These are phyloP conservation scores for Cryphonectria naterciae DNA, from an alignment of 2,329 filamentous ascomycete species.

Conservation along the genomic window DNA sequence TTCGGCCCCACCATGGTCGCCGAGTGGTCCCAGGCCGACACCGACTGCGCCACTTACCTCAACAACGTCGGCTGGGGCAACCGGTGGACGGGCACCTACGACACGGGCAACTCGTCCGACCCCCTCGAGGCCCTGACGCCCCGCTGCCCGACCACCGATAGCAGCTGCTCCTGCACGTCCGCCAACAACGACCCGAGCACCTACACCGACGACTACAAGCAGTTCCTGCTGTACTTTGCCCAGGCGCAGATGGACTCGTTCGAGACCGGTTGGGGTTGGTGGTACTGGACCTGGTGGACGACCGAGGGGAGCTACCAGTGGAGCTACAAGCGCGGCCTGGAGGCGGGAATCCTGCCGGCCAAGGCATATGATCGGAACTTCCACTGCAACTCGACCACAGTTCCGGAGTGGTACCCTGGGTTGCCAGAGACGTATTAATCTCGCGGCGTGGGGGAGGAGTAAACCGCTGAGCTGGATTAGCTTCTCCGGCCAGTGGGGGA, in stretches of 20 bases:
- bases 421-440: constrained; percentile 56
- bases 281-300: constrained; percentile 83
- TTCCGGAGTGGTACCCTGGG: constrained; percentile 55
- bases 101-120: constrained; percentile 62
- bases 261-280: constrained; percentile 94
- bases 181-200: constrained; percentile 74
- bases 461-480: background rate
- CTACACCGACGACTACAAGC: constrained; percentile 78
- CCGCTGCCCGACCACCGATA: constrained; percentile 71
- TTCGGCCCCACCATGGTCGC: constrained; percentile 95
- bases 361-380: constrained; percentile 75
- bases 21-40: constrained; percentile 97
- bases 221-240: constrained; percentile 86
- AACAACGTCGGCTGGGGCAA: constrained; percentile 89
- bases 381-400: constrained; percentile 60
- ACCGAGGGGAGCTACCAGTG: constrained; percentile 71
- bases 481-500: background rate
- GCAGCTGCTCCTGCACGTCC: constrained; percentile 70
- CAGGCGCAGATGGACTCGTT: constrained; percentile 96
- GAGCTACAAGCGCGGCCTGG: constrained; percentile 84
- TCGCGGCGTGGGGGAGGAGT: background rate
- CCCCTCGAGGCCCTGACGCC: constrained; percentile 66
- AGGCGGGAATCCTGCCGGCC: constrained; percentile 76
- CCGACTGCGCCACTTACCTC: constrained; percentile 84
- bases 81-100: constrained; percentile 88